Base-by-base conservation (phyloP, 139 green algal genomes). In the Tetradesmus obliquus region DNA sequence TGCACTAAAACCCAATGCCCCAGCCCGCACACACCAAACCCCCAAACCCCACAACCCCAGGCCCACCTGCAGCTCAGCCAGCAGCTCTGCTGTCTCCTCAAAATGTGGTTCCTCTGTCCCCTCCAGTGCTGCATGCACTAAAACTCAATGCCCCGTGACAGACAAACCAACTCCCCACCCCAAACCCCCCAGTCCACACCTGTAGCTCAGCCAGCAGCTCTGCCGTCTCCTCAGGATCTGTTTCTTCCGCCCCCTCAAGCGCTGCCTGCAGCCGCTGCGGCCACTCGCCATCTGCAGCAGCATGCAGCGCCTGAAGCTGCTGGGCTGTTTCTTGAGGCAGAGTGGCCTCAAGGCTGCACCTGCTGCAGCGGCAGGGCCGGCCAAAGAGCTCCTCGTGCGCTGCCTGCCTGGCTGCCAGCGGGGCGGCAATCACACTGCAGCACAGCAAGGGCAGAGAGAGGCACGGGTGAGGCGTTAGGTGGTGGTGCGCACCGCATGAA, bases 301-400 rank as follows among this genome's bases (percentile, higher is more conserved):
- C 86, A 24, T 83, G 22, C 53, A 90, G 20, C 24, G 54, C 72
- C 66, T 91, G 79, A 69, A 96, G 88, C 69, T 91, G 57, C n/a
- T 91, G 76, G 0, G 69, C 90, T 55, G 94, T 12, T 13, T 81
- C 76, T 71, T 91, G 57, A 1, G 90, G 91, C n/a, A 93, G 85
- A 5, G 13, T 6, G 3, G 62, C 86, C 83, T 96, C 94, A 55
- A 93, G 76, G 17, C 1, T 12, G 88, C 94, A 95, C 3, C 94
- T 91, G 15, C 58, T 32, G 80, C 91, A 94, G 57, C 51, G 7
- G 88, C 88, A 92, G 55, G 51, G 58, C 81, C 69, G 55, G 12
- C 83, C 88, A 32, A 87, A 76, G 24, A 83, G 22, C 72, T 87
- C 82, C 54, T 51, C 45, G 79, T 95, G 74, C 4, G 92, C 93